A percentile compares a stretch with the other conserved stretches of the same genome.
Conservation (phyloP, 371 early-diverging fungal genomes). For the Mortierella sp. region DNA sequence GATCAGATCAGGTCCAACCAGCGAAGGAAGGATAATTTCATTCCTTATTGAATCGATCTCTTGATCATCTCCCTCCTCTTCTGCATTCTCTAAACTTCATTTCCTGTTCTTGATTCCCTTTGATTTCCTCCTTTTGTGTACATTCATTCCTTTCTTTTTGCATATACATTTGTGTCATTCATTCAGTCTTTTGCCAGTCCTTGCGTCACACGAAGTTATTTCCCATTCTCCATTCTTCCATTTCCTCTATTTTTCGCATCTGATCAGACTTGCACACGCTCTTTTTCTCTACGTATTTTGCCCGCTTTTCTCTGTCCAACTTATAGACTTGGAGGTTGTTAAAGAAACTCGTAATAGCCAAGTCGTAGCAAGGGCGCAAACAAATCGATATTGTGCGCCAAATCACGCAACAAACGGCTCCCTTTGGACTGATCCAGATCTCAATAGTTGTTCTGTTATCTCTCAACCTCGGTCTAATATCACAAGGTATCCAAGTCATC, state of each 20-base stretch:
- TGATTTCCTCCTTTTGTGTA: neutral
- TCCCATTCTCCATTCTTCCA: conserved; percentile 11
- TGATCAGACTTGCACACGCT: neutral
- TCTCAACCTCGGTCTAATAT: too few relatives aligned
- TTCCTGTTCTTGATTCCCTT: neutral
- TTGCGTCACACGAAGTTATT: conserved; percentile 6
- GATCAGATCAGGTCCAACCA: conserved; percentile 6
- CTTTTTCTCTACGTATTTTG: neutral
- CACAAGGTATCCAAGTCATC: neutral
- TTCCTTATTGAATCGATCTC: conserved; percentile 15
- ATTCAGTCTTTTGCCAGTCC: neutral
- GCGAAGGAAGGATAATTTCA: neutral
- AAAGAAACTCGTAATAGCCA: neutral
- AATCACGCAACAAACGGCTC: neutral
- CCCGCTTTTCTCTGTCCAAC: neutral
- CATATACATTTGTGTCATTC: conserved; percentile 12
- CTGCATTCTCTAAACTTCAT: conserved; percentile 6
- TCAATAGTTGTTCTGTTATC: neutral
- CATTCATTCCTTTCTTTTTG: neutral
- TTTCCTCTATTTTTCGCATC: neutral
- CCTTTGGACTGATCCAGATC: neutral
- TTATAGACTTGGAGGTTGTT: neutral
- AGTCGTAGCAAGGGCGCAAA: neutral
- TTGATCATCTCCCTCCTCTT: conserved; percentile 23
- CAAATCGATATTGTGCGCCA: neutral